These are phyloP conservation scores for Aristolochia fimbriata DNA, from an alignment of 164 flowering plant genomes.

Conservation along the genomic window DNA sequence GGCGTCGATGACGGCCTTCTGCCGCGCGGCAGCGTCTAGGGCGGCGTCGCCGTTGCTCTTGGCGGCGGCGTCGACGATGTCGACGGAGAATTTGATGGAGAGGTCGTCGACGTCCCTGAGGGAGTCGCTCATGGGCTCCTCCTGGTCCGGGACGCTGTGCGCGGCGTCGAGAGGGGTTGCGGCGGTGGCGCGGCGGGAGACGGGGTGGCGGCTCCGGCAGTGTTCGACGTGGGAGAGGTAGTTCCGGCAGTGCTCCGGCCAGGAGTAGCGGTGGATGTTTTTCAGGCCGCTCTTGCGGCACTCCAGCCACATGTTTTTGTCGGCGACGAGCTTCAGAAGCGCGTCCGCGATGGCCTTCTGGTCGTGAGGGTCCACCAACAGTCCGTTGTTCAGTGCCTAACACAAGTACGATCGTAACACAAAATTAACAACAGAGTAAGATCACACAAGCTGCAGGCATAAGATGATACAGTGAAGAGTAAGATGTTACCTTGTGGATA, in stretches of 20 bases:
- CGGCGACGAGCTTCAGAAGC: slow-evolving; percentile 66
- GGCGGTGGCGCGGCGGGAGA: slow-evolving; percentile 14
- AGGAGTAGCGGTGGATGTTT: slow-evolving; percentile 67
- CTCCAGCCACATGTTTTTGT: slow-evolving; percentile 56
- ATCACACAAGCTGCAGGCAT: too few relatives aligned
- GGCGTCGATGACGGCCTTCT: slow-evolving; percentile 10
- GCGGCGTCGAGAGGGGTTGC: slow-evolving; percentile 35
- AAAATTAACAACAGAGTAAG: too few relatives aligned
- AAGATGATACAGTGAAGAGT: too few relatives aligned
- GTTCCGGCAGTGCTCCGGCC: slow-evolving; percentile 76
- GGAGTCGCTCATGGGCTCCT: slow-evolving; percentile 85
- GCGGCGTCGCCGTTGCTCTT: slow-evolving; percentile 53
- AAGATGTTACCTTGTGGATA: slow-evolving; percentile 40
- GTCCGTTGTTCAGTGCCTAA: slow-evolving; percentile 60
- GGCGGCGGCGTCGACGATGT: slow-evolving; percentile 53
- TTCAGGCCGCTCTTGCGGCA: slow-evolving; percentile 60
- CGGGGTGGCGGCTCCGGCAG: slow-evolving; percentile 62
- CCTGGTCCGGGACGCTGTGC: slow-evolving; percentile 15
- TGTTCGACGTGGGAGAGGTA: slow-evolving; percentile 66
- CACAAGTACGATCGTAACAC: too few relatives aligned
- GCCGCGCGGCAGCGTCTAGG: slow-evolving; percentile 37
- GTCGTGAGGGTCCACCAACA: slow-evolving; percentile 69
- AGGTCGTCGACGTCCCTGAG: slow-evolving; percentile 66
- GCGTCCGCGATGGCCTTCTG: slow-evolving; percentile 64
- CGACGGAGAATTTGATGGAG: slow-evolving; percentile 60